Percentiles rank a stretch among this genome's conserved stretches.
These are phyloP conservation scores for Mucor saturninus DNA, from an alignment of 371 early-diverging fungal genomes.

Conservation along the genomic window DNA sequence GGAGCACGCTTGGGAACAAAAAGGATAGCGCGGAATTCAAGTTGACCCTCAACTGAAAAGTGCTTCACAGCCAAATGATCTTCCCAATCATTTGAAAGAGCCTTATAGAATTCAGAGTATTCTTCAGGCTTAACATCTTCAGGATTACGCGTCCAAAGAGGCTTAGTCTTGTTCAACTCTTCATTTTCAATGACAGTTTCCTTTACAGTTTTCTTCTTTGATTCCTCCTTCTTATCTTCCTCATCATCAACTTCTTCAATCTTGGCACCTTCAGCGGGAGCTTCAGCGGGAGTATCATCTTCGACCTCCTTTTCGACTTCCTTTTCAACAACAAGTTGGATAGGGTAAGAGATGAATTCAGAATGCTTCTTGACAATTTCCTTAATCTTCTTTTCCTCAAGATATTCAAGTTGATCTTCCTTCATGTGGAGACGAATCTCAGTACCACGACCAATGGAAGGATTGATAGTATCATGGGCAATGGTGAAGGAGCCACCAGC, in stretches of 20 bases:
- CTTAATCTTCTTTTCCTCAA: slow-evolving; percentile 59
- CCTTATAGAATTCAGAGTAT: slow-evolving; percentile 82
- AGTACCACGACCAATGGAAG: slow-evolving; percentile 73
- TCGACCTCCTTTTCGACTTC: slow-evolving; percentile 85
- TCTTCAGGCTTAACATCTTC: slow-evolving; percentile 73
- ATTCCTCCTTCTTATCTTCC: slow-evolving; percentile 77
- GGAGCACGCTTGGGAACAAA: slow-evolving; percentile 79
- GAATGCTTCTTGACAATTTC: slow-evolving; percentile 81
- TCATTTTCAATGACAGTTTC: slow-evolving; percentile 52
- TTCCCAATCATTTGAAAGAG: slow-evolving; percentile 74
- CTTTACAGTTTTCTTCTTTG: slow-evolving; percentile 68
- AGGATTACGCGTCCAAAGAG: slow-evolving; percentile 84
- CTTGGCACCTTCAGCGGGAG: slow-evolving; percentile 60
- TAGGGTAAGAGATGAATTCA: slow-evolving; percentile 74
- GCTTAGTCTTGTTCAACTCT: slow-evolving; percentile 74
- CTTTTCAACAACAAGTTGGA: slow-evolving; percentile 51
- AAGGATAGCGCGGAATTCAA: slow-evolving; percentile 80
- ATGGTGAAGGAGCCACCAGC: slow-evolving; percentile 76
- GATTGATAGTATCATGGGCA: slow-evolving; percentile 70
- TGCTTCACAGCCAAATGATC: slow-evolving; percentile 72
- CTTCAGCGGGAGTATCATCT: slow-evolving; percentile 73
- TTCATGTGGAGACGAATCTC: slow-evolving; percentile 79
- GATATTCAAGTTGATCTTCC: slow-evolving; percentile 69
- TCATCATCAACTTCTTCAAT: slow-evolving; percentile 57
- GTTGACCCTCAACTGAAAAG: slow-evolving; percentile 80